A percentile compares a stretch with the other conserved stretches of the same genome.
phyloP scores from a whole-genome alignment of 2,329 filamentous ascomycete species.

The Phialophora expanda region DNA sequence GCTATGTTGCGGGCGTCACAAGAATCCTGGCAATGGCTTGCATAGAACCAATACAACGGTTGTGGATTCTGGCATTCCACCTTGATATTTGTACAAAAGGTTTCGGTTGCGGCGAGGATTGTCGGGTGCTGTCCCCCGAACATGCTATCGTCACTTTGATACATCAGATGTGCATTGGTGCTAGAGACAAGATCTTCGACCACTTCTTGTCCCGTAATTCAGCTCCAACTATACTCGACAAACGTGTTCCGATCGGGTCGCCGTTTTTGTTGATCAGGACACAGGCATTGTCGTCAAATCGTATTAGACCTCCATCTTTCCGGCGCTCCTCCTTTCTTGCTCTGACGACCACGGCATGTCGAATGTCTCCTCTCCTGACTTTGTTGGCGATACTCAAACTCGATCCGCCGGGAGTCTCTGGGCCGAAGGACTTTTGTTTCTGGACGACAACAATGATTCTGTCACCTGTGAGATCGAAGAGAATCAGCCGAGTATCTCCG shows the following conservation, averaged over 20 bases:
- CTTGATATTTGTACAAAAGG: conserved; percentile 10
- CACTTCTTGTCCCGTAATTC: conserved; percentile 92
- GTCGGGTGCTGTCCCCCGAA: not conserved
- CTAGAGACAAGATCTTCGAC: conserved; percentile 97
- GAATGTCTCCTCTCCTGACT: conserved; percentile 93
- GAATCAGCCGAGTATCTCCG: not conserved
- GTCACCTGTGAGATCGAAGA: conserved; percentile 67
- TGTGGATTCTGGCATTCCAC: not conserved
- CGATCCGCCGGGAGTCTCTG: conserved; percentile 66
- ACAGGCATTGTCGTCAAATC: conserved; percentile 97
- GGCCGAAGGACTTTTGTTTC: conserved; percentile 81
- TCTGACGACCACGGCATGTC: conserved; percentile 93
- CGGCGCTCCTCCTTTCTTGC: conserved; percentile 86
- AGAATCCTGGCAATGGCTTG: not conserved
- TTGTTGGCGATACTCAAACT: conserved; percentile 83
- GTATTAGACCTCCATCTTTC: conserved; percentile 84
- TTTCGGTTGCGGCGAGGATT: not conserved
- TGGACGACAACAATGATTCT: conserved; percentile 97
- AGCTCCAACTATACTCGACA: conserved; percentile 88
- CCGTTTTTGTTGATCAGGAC: conserved; percentile 96
- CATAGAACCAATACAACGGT: not conserved
- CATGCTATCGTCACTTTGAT: not conserved
- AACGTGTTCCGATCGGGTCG: conserved; percentile 88
- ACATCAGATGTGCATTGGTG: conserved; percentile 71
- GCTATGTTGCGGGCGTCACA: not conserved